phyloP scores from a whole-genome alignment of 2,329 filamentous ascomycete genomes.

The Ceratocystis papillata region DNA sequence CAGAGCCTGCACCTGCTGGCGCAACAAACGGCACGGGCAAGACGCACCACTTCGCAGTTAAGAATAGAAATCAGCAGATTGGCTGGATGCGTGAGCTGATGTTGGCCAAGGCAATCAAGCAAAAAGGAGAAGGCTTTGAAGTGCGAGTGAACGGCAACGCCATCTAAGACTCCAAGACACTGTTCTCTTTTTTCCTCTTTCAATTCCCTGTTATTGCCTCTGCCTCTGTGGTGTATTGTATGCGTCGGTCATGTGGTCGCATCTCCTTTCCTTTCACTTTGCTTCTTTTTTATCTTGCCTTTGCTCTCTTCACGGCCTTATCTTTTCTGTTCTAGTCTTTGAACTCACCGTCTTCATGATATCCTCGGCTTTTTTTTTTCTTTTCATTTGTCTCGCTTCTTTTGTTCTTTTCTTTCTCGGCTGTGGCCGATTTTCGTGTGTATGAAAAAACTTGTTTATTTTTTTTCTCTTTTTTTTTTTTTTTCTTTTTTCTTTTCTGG shows the following conservation, averaged over 20 bases:
- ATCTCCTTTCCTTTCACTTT: constrained; percentile 21
- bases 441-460: neutral
- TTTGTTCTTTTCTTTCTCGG: constrained; percentile 15
- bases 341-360: constrained; percentile 19
- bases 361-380: constrained; percentile 13
- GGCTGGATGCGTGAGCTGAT: constrained; percentile 96
- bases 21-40: constrained; percentile 57
- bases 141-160: constrained; percentile 71
- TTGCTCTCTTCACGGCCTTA: constrained; percentile 8
- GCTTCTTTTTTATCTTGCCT: constrained; percentile 25
- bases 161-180: constrained; percentile 39
- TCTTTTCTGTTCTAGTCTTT: constrained; percentile 23
- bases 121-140: constrained; percentile 74
- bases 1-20: constrained; percentile 33
- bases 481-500: constrained; percentile 19
- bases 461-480: constrained; percentile 6
- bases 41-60: constrained; percentile 89
- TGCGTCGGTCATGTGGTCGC: constrained; percentile 10
- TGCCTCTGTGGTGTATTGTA: constrained; percentile 8
- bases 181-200: constrained; percentile 18
- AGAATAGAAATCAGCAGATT: constrained; percentile 76
- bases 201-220: constrained; percentile 17
- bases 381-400: constrained; percentile 12
- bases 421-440: no score
- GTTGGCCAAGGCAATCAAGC: constrained; percentile 76